phyloP scores from a whole-genome alignment of 148 eudicot species.

The Heliosperma pusillum region DNA sequence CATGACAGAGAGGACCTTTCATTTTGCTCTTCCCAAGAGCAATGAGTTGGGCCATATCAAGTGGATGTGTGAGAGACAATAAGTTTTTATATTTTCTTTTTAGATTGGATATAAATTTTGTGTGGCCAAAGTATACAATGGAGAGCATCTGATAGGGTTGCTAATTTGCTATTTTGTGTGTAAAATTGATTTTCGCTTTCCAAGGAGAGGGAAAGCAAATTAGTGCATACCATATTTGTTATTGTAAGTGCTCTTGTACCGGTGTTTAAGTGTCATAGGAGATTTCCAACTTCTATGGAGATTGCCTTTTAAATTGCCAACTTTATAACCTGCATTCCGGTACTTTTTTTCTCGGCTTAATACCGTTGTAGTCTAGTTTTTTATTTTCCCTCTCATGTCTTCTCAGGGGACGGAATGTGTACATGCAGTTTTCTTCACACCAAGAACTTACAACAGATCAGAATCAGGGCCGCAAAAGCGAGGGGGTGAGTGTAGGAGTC shows the following conservation, averaged over 20 bases:
- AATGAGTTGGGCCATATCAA: too few relatives aligned
- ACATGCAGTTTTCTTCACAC: conserved; percentile 44
- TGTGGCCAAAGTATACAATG: too few relatives aligned
- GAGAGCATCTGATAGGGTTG: too few relatives aligned
- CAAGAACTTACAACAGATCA: conserved; percentile 42
- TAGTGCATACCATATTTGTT: background rate
- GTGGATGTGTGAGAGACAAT: too few relatives aligned
- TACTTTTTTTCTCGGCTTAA: background rate
- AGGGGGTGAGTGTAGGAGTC: conserved; percentile 25
- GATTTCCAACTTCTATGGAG: background rate
- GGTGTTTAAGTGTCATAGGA: background rate
- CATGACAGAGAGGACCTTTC: too few relatives aligned
- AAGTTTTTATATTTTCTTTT: too few relatives aligned
- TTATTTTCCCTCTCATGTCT: conserved; percentile 8
- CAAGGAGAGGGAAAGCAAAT: too few relatives aligned
- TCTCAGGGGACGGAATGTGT: conserved; percentile 39
- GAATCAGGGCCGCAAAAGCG: conserved; percentile 37
- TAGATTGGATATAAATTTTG: too few relatives aligned
- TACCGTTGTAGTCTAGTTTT: conserved; percentile 4
- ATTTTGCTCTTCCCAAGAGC: too few relatives aligned
- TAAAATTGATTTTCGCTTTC: too few relatives aligned
- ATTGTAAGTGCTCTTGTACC: background rate
- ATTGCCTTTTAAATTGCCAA: background rate
- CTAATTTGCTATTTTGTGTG: too few relatives aligned
- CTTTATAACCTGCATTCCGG: background rate